phyloP scores from a whole-genome alignment of 768 basidiomycete species.

The Strobilomyces dryophilus region DNA sequence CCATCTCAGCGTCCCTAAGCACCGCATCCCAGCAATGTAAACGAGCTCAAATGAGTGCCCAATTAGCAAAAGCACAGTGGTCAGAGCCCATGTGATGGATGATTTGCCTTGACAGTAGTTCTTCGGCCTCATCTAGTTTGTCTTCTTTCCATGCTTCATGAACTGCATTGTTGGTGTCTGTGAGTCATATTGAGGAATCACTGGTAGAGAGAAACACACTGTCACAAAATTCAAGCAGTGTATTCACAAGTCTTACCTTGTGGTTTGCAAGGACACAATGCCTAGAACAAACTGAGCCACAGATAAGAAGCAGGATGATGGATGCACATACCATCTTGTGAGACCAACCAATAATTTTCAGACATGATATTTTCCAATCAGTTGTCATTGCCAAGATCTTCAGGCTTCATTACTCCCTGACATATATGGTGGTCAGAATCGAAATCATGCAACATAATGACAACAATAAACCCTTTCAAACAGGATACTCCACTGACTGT shows the following conservation, averaged over 20 bases:
- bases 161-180: neutral
- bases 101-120: neutral
- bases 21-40: neutral
- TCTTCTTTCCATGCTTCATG: neutral
- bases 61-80: neutral
- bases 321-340: conserved; percentile 2
- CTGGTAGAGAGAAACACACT: neutral
- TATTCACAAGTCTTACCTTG: neutral
- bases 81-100: neutral
- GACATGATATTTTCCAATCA: conserved; percentile 1
- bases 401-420: neutral
- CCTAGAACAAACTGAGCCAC: neutral
- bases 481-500: neutral
- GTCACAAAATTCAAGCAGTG: neutral
- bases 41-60: neutral
- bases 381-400: conserved; percentile 1
- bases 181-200: neutral
- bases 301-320: neutral
- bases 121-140: neutral
- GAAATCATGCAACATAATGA: neutral
- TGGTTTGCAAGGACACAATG: neutral
- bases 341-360: conserved; percentile 8
- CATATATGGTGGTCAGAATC: neutral
- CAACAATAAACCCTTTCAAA: neutral
- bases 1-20: neutral